Conservation (phyloP, 192 early-diverging fungal species). For the Kappamyces sp. region DNA sequence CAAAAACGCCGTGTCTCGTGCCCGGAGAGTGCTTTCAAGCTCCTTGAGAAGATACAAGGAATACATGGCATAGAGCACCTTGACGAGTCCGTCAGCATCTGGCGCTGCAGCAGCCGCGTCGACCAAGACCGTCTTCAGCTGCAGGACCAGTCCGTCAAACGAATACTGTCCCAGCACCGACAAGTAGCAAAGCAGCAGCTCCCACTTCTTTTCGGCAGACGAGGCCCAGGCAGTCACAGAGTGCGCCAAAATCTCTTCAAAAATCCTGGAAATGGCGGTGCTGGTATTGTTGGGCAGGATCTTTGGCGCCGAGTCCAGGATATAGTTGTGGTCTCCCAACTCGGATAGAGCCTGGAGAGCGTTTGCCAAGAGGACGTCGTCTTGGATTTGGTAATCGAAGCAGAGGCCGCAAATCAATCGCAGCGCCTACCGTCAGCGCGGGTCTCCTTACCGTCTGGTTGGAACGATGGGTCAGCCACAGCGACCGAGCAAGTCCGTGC, state of each 20-base stretch:
- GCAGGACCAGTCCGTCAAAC: background rate
- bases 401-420: slow-evolving; percentile 70
- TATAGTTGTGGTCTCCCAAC: slow-evolving; percentile 2
- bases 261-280: background rate
- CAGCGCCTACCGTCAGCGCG: slow-evolving; percentile 27
- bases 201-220: too few species aligned
- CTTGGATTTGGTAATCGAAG: slow-evolving; percentile 61
- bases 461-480: slow-evolving; percentile 61
- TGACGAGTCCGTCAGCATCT: background rate
- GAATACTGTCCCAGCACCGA: too few species aligned
- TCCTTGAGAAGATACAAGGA: too few species aligned
- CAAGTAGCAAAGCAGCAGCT: too few species aligned
- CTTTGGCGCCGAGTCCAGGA: background rate
- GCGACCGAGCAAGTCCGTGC: slow-evolving; percentile 56
- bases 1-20: background rate
- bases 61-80: background rate
- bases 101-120: background rate
- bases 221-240: too few species aligned
- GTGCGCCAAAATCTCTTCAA: background rate
- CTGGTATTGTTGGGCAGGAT: background rate
- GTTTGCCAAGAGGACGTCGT: slow-evolving; percentile 56
- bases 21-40: background rate
- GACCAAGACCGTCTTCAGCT: background rate
- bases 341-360: slow-evolving; percentile 45
- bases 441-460: slow-evolving; percentile 39